Percentiles rank a stretch among this genome's conserved stretches.
These are phyloP conservation scores for Guillardia theta DNA, from an alignment of 78 protist species.

Conservation along the genomic window DNA sequence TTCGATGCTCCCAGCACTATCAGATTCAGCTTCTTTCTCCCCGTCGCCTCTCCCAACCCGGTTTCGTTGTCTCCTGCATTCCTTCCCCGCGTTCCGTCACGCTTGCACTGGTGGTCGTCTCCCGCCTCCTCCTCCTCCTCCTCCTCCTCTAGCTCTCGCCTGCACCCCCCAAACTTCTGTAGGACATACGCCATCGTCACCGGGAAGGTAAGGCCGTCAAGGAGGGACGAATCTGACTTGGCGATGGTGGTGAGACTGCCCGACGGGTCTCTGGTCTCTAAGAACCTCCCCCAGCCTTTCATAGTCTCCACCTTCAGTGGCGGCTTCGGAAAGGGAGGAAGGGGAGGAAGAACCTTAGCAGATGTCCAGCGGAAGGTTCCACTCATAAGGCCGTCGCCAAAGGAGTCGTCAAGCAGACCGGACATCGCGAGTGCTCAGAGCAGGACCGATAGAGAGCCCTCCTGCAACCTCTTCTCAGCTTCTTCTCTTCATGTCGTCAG, in stretches of 20 bases:
- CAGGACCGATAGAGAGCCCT: no score
- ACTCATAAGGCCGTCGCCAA: neutral
- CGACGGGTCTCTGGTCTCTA: neutral
- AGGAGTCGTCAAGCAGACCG: neutral
- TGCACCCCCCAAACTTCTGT: neutral
- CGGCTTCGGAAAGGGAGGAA: neutral
- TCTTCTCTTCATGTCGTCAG: no score
- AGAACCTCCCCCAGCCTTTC: neutral
- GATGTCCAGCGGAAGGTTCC: neutral
- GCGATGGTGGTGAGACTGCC: neutral
- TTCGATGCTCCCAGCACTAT: neutral
- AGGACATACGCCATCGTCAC: neutral
- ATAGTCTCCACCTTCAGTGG: neutral
- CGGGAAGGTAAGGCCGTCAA: neutral
- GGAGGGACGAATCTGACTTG: neutral
- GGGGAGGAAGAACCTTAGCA: neutral
- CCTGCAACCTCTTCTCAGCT: no score
- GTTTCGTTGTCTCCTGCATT: no score
- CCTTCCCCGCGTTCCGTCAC: no score
- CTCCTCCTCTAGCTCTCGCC: no score
- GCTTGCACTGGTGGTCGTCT: no score
- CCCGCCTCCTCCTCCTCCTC: no score
- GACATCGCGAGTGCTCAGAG: neutral
- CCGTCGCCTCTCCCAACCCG: no score
- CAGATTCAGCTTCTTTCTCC: neutral